A percentile compares a stretch with the other conserved stretches of the same genome.
phyloP scores from a whole-genome alignment of 2,329 filamentous ascomycete species.

The Thelonectria olida region DNA sequence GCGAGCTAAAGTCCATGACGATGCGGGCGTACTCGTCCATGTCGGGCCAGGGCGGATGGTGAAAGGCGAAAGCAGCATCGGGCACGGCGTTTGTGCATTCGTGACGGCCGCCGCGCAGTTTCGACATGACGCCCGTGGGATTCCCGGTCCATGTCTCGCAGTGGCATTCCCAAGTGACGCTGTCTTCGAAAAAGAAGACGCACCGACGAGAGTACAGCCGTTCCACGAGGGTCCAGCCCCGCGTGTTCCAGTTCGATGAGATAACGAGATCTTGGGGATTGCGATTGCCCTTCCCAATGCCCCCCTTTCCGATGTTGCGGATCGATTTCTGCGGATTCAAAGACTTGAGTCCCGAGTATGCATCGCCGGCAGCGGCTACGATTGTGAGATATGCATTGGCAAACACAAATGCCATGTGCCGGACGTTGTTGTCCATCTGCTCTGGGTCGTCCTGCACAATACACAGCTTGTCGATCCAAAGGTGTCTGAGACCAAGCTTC shows the following conservation, averaged over 20 bases:
- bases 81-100: slow-evolving; percentile 46
- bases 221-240: slow-evolving; percentile 57
- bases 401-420: slow-evolving; percentile 57
- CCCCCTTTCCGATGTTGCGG: slow-evolving; percentile 38
- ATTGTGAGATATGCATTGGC: slow-evolving; percentile 56
- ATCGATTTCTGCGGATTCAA: slow-evolving; percentile 47
- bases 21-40: slow-evolving; percentile 56
- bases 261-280: slow-evolving; percentile 51
- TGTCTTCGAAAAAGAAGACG: slow-evolving; percentile 55
- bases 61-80: slow-evolving; percentile 47
- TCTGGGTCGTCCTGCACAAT: slow-evolving; percentile 55
- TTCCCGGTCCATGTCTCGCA: slow-evolving; percentile 54
- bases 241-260: slow-evolving; percentile 50
- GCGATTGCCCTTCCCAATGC: slow-evolving; percentile 35
- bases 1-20: slow-evolving; percentile 53
- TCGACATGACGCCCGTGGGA: slow-evolving; percentile 43
- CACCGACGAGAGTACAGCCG: slow-evolving; percentile 53
- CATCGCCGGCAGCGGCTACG: slow-evolving; percentile 53
- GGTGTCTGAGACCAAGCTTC: slow-evolving; percentile 53
- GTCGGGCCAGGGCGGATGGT: slow-evolving; percentile 55
- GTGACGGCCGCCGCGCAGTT: slow-evolving; percentile 43
- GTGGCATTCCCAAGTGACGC: slow-evolving; percentile 57
- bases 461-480: slow-evolving; percentile 59
- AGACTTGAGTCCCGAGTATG: slow-evolving; percentile 48
- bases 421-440: slow-evolving; percentile 51